phyloP scores from a whole-genome alignment of 495 filamentous ascomycete species.

The Viridothelium virens region DNA sequence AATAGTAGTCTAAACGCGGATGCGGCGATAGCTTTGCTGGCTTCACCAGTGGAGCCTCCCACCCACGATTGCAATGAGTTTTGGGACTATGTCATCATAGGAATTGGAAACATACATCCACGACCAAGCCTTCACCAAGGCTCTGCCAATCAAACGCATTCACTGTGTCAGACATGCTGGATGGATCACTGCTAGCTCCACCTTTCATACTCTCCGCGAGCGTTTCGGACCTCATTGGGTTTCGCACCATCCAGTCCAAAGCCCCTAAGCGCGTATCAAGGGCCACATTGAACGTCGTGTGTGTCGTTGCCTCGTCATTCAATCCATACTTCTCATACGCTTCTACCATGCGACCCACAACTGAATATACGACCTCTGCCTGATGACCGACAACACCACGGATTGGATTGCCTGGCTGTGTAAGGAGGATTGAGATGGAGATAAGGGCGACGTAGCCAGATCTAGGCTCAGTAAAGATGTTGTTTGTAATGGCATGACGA shows the following conservation, averaged over 20 bases:
- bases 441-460: constrained; percentile 48
- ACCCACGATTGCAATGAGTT: not conserved
- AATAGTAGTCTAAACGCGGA: constrained; percentile 1
- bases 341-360: not conserved
- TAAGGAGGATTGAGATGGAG: constrained; percentile 28
- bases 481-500: constrained; percentile 50
- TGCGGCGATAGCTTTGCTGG: constrained; percentile 8
- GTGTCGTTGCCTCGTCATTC: not conserved
- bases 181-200: constrained; percentile 47
- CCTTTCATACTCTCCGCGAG: constrained; percentile 88
- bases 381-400: constrained; percentile 6
- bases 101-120: constrained; percentile 3
- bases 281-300: not conserved
- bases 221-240: not conserved
- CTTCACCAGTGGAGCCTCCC: constrained; percentile 12
- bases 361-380: not conserved
- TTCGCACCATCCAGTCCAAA: not conserved
- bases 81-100: not conserved
- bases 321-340: constrained; percentile 1
- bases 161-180: not conserved
- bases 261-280: not conserved
- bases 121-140: constrained; percentile 13
- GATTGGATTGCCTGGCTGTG: constrained; percentile 7
- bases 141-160: constrained; percentile 9
- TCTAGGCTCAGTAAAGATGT: constrained; percentile 48